These are phyloP conservation scores for Colletotrichum somersetense DNA, from an alignment of 2,329 filamentous ascomycete species.

Conservation along the genomic window DNA sequence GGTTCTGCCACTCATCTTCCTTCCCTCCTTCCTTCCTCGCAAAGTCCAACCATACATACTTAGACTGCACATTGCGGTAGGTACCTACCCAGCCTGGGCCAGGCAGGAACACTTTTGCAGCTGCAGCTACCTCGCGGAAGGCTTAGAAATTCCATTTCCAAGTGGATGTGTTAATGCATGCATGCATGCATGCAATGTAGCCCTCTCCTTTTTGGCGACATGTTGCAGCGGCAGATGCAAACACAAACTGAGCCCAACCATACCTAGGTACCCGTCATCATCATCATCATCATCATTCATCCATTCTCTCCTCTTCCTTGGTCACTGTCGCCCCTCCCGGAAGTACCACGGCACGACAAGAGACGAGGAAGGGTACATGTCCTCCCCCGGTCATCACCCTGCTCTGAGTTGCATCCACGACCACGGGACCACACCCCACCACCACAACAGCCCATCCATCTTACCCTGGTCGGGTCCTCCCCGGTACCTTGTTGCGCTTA, in stretches of 20 bases:
- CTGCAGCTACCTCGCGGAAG: neutral
- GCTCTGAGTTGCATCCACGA: neutral
- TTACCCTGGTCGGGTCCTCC: neutral
- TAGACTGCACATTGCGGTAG: too few species aligned
- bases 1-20: conserved; percentile 2
- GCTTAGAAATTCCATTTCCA: conserved; percentile 4
- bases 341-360: neutral
- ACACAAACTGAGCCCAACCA: conserved; percentile 17
- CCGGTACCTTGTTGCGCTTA: conserved; percentile 22
- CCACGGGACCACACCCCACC: conserved; percentile 12
- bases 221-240: conserved; percentile 38
- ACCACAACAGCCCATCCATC: neutral
- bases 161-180: neutral
- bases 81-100: neutral
- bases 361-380: neutral
- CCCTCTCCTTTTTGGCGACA: conserved; percentile 19
- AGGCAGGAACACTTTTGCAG: conserved; percentile 4
- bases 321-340: neutral
- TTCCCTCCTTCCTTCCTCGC: neutral
- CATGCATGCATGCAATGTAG: too few species aligned
- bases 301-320: neutral
- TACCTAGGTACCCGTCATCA: neutral
- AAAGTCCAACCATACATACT: neutral
- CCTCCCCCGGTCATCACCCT: neutral
- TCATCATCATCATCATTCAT: neutral